Evolutionary conservation across 129 eudicot genomes (phyloP).

Genomic region (Artemisia tridentata): DNA sequence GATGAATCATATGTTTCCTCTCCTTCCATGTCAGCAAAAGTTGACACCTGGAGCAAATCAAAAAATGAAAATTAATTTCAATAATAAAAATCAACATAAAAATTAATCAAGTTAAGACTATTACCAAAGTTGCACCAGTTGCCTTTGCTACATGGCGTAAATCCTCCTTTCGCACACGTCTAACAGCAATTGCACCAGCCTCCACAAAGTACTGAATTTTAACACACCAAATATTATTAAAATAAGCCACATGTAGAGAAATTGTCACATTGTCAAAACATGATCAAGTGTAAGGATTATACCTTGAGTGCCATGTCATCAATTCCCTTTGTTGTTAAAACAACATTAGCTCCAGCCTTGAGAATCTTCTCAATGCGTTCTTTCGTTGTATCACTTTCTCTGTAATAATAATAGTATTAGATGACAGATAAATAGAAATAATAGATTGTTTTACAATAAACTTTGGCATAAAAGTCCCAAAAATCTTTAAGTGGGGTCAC

Average conservation of each 20-base stretch:
- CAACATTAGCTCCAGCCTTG: constrained; percentile 98
- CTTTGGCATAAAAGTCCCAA: too few relatives aligned
- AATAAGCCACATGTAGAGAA: background rate
- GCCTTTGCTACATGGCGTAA: constrained; percentile 98
- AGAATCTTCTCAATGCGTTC: constrained; percentile 94
- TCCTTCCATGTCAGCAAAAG: constrained; percentile 99
- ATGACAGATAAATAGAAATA: too few relatives aligned
- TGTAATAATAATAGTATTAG: constrained; percentile 19
- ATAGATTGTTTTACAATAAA: too few relatives aligned
- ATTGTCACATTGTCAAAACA: background rate
- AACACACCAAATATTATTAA: background rate
- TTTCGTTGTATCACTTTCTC: constrained; percentile 98
- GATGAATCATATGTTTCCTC: constrained; percentile 98
- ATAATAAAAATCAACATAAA: too few relatives aligned
- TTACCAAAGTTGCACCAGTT: constrained; percentile 84
- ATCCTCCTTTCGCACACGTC: constrained; percentile 97
- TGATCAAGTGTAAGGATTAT: constrained; percentile 14
- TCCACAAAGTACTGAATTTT: constrained; percentile 86
- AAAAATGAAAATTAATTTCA: too few relatives aligned
- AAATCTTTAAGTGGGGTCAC: constrained; percentile 24
- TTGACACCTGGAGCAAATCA: constrained; percentile 58
- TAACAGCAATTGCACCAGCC: constrained; percentile 99
- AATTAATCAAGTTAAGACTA: too few relatives aligned
- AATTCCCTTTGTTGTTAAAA: constrained; percentile 93
- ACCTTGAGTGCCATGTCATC: constrained; percentile 99